Evolutionary conservation across 148 eudicot genomes (phyloP).

Genomic region (Rhododendron kiyosumense): DNA sequence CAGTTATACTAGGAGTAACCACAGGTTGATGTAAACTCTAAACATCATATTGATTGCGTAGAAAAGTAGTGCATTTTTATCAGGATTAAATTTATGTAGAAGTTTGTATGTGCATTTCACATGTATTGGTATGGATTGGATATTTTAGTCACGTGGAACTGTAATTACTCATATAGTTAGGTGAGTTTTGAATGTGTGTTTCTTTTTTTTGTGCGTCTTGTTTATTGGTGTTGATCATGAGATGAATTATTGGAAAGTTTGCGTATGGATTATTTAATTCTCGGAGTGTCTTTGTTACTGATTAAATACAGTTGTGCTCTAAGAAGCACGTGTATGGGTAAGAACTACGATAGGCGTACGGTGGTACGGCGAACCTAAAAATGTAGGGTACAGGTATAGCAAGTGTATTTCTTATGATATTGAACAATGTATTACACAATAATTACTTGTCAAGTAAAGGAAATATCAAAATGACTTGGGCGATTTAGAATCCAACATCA

Average conservation of each 20-base stretch:
- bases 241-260: background rate
- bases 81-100: background rate
- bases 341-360: background rate
- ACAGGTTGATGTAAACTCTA: background rate
- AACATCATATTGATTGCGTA: background rate
- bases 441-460: background rate
- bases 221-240: background rate
- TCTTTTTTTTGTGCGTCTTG: background rate
- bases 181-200: background rate
- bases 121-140: background rate
- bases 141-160: background rate
- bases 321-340: background rate
- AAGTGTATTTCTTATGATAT: background rate
- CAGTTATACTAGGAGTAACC: background rate
- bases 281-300: background rate
- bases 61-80: background rate
- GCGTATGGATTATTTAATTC: background rate
- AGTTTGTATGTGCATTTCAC: background rate
- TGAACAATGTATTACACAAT: background rate
- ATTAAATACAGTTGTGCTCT: background rate
- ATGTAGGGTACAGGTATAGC: background rate
- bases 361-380: background rate
- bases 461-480: background rate
- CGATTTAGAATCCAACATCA: background rate
- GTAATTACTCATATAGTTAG: background rate